Base-by-base conservation (phyloP, 805 yeast genomes). In the Candida jianshihensis region DNA sequence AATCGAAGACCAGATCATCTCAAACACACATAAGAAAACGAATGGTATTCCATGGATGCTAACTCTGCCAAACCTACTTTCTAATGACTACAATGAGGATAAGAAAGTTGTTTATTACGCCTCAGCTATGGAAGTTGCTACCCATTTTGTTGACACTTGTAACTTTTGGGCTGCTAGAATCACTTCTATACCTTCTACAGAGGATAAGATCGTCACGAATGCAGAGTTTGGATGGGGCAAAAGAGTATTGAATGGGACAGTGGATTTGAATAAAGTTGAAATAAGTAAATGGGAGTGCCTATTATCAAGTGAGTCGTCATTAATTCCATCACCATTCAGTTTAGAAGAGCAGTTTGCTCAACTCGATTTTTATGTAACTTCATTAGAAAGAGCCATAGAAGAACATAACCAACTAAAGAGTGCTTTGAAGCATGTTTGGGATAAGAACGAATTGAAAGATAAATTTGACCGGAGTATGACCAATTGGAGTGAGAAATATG, bases 111-210 rank as follows among this genome's bases (percentile, higher is more conserved):
- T 51, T 2, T 53, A 46, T 26, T 49, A 44, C 34, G 54, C 56
- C 3, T 46, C 53, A 25, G 39, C 39, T 26, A 24, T 40, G 13
- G 83, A 78, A 46, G 73, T 74, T 40, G 92, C 95, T 0, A 60
- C 63, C 30, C 82, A 77, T 51, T 85, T 74, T 57, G 75, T 83
- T 14, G 73, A 80, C 46, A 76, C 90, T 5, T 79, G 92, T 59
- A 88, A 87, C 57, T 88, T 84, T 55, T 88, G 96, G 96, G 85
- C 94, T 3, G 84, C 90, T 2, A 72, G 92, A 45, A 71, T 83
- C 26, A 81, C 95, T 6, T 81, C 88, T 13, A 79, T 85, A 16
- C 95, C 95, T 4, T 68, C 64, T 22, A 41, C 78, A 0, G 83
- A 79, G 49, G 81, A 77, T 37, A 77, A 81, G 43, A 68, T 84